Conservation (phyloP, 2,329 filamentous ascomycete species). For the Monosporascus sp. region DNA sequence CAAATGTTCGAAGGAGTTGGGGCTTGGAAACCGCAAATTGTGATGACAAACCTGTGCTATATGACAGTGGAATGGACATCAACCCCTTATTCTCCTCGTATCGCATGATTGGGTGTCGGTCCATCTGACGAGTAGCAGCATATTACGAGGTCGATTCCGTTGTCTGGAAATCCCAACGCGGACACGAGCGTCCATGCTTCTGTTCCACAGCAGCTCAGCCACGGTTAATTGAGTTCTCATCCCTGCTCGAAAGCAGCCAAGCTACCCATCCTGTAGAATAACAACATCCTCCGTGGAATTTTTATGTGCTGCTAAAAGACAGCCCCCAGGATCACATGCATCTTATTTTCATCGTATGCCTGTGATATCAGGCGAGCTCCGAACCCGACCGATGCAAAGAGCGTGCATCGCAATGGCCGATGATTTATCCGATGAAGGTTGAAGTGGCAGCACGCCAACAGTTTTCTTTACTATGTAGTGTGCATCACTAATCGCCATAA, state of each 20-base stretch:
- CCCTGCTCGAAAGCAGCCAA: too few relatives aligned
- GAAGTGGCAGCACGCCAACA: too few relatives aligned
- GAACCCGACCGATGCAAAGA: not conserved
- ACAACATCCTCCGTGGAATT: too few relatives aligned
- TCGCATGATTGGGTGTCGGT: not conserved
- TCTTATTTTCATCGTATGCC: not conserved
- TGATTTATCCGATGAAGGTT: not conserved
- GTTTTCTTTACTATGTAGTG: too few relatives aligned
- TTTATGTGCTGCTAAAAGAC: too few relatives aligned
- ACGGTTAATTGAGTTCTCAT: not conserved
- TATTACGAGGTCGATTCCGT: not conserved
- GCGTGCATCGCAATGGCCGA: not conserved
- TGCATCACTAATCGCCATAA: too few relatives aligned
- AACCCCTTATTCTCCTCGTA: not conserved
- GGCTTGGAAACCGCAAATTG: not conserved
- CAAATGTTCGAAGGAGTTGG: too few relatives aligned
- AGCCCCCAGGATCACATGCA: too few relatives aligned
- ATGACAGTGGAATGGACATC: not conserved
- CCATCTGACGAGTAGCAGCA: not conserved
- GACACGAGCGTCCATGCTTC: not conserved
- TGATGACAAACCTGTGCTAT: not conserved
- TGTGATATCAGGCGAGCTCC: not conserved
- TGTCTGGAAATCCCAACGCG: not conserved
- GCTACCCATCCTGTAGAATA: too few relatives aligned
- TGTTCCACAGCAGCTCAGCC: not conserved